Base-by-base conservation (phyloP, 495 filamentous ascomycete species). In the Tuber melanosporum region DNA sequence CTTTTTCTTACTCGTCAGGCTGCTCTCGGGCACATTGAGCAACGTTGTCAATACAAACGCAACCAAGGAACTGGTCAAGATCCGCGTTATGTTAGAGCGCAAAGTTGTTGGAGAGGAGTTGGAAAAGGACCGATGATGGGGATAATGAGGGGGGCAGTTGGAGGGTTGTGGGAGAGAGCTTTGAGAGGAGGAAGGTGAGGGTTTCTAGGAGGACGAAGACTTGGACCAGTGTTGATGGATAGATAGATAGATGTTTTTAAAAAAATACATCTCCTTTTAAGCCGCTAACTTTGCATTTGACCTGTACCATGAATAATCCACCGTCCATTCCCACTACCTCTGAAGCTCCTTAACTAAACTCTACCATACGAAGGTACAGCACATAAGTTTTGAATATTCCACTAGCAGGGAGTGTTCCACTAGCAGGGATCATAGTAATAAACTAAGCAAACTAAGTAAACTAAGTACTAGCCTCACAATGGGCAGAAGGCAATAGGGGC, bases 1-100 rank as follows among this genome's bases (percentile, higher is more conserved):
- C 45, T 97, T 97, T 79, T 86, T 98, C 71, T 91, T 96, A 52
- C 85, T 98, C 4, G 85, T 94, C 66, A 95, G 97, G 84, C 83
- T 98, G 32, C 89, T 92, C 26, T 85, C 83, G 32, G 79, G 82
- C 0, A 66, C 62, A 2, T 73, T 83, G 0, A 81, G 83, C 6
- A 82, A 83, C 19, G 84, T 84, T 12, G 78, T 89, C 17, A 85
- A 87, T 47, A 87, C 90, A 32, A 86, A 89, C n/a, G 90, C 92
- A 1, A 90, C 94, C 19, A 90, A 91, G 79, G 96, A 96, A 78
- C 86, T 99, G 17, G 89, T 93, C 39, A 94, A 97, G 84, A 86
- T 97, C 57, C 89, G 94, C 19, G 86, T 97, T 3, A 97, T 94
- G 82, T 87, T 98, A 14, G 95, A 98, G 80, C 43, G 71, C 77